phyloP scores from a whole-genome alignment of 345 rosid species.

The Excoecaria agallocha region DNA sequence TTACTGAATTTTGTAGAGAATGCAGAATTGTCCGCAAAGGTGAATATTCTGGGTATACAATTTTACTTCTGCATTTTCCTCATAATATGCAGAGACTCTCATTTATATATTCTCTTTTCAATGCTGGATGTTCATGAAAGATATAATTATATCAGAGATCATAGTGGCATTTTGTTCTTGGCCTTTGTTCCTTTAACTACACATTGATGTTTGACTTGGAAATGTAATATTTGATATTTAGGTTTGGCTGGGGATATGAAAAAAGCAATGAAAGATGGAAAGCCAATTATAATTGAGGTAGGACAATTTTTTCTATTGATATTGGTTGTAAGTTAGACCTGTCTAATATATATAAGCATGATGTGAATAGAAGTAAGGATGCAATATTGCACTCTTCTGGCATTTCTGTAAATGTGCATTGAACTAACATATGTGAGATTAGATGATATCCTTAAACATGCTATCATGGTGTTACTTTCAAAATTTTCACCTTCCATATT shows the following conservation, averaged over 20 bases:
- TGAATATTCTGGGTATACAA: conserved; percentile 24
- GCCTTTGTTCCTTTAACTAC: not conserved
- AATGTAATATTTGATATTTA: conserved; percentile 32
- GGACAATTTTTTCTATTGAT: not conserved
- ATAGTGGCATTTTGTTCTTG: conserved; percentile 6
- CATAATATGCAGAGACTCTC: not conserved
- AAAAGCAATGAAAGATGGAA: conserved; percentile 99
- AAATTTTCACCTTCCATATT: not conserved
- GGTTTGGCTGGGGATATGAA: conserved; percentile 98
- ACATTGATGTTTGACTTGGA: conserved; percentile 4
- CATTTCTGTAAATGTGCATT: not conserved
- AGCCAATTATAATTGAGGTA: conserved; percentile 97
- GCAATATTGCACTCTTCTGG: not conserved
- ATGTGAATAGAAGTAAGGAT: not conserved
- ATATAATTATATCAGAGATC: not conserved
- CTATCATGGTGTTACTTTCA: not conserved
- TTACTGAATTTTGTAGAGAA: conserved; percentile 92
- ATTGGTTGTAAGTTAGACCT: not conserved
- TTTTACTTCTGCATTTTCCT: not conserved
- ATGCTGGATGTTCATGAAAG: not conserved
- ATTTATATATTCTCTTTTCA: not conserved
- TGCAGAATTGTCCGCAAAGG: conserved; percentile 99
- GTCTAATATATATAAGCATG: no score
- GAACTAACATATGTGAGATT: not conserved
- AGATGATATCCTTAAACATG: not conserved